These are phyloP conservation scores for Colletotrichum sp. DNA, from an alignment of 2,329 filamentous ascomycete species.

Conservation along the genomic window DNA sequence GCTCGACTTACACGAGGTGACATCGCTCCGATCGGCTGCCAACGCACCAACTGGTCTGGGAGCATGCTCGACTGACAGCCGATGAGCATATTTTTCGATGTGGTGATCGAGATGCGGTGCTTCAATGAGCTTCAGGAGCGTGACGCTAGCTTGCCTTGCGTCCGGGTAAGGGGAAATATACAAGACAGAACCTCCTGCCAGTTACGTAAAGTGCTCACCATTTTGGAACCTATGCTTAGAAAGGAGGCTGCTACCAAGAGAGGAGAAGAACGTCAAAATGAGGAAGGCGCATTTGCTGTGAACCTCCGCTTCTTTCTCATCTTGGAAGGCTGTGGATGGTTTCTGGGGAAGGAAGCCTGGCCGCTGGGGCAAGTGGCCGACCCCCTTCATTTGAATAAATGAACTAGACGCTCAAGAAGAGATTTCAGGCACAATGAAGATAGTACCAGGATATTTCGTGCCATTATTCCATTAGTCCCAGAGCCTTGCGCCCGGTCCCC, in stretches of 20 bases:
- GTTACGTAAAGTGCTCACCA: not conserved
- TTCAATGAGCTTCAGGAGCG: accelerated
- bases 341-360: not conserved
- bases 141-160: not conserved
- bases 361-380: not conserved
- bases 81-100: not conserved
- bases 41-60: not conserved
- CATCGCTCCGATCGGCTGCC: not conserved
- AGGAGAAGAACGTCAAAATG: not conserved
- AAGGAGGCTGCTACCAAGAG: not conserved
- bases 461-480: not conserved
- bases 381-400: not conserved
- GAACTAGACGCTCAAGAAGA: not conserved
- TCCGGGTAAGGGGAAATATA: accelerated
- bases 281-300: not conserved
- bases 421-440: not conserved
- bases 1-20: not conserved
- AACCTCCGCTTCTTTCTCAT: accelerated
- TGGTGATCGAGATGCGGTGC: not conserved
- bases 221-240: accelerated
- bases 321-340: accelerated
- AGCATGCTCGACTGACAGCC: not conserved
- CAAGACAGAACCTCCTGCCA: not conserved
- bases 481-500: not conserved
- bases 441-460: not conserved